Percentiles rank a stretch among this genome's conserved stretches.
phyloP scores from a whole-genome alignment of 2,329 filamentous ascomycete species.

The Herpotrichia juniperi region DNA sequence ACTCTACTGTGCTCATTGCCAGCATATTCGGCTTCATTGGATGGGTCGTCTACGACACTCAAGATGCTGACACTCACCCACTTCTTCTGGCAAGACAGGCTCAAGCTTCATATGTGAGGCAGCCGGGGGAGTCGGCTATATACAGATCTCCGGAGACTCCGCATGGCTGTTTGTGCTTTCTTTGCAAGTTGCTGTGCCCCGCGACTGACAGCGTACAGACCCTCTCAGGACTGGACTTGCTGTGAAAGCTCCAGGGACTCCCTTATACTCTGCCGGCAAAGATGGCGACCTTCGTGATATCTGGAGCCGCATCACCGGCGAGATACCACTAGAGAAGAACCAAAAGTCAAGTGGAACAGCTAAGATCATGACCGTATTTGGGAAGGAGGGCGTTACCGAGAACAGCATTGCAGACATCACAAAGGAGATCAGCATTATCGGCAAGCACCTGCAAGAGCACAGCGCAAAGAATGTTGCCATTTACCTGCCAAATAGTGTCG shows the following conservation, averaged over 20 bases:
- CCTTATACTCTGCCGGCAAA: slow-evolving; percentile 81
- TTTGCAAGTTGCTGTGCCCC: background rate
- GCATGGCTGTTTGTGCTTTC: slow-evolving; percentile 65
- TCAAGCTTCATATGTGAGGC: slow-evolving; percentile 76
- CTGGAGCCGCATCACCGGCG: slow-evolving; percentile 76
- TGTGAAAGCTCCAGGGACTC: slow-evolving; percentile 78
- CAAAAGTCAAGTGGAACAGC: slow-evolving; percentile 66
- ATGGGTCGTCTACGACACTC: slow-evolving; percentile 72
- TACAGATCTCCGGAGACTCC: slow-evolving; percentile 86
- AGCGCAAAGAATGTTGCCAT: slow-evolving; percentile 78
- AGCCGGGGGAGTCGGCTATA: slow-evolving; percentile 82
- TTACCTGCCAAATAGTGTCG: slow-evolving; percentile 91
- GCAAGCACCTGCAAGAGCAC: slow-evolving; percentile 73
- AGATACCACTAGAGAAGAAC: slow-evolving; percentile 67
- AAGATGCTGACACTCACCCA: slow-evolving; percentile 90
- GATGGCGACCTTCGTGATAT: slow-evolving; percentile 91
- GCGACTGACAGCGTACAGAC: slow-evolving; percentile 33
- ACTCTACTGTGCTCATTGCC: slow-evolving; percentile 75
- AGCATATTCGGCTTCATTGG: slow-evolving; percentile 70
- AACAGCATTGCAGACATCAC: slow-evolving; percentile 74
- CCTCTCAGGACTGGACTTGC: slow-evolving; percentile 56
- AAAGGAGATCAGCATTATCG: slow-evolving; percentile 86
- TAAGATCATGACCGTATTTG: slow-evolving; percentile 78
- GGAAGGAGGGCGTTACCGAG: slow-evolving; percentile 75
- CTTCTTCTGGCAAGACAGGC: slow-evolving; percentile 88